phyloP scores from a whole-genome alignment of 2,329 filamentous ascomycete genomes.

The Atkinsonella texensis region DNA sequence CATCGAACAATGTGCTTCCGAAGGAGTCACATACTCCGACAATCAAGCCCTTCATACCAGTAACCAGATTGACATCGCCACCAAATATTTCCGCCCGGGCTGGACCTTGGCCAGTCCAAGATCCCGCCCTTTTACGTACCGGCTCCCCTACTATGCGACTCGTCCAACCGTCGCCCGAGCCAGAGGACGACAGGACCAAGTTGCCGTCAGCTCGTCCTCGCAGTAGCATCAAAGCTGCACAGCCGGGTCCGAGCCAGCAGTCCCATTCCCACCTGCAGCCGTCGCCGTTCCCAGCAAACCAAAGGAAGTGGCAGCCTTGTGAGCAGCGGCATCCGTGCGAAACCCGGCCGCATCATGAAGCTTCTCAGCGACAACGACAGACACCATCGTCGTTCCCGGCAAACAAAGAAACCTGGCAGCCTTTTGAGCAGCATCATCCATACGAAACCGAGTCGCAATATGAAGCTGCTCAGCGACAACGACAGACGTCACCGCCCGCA shows the following conservation, averaged over 20 bases:
- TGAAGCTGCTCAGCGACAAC: not conserved
- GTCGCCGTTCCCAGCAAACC: not conserved
- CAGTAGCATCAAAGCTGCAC: not conserved
- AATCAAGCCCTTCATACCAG: constrained; percentile 1
- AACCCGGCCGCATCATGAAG: not conserved
- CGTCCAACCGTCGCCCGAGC: constrained; percentile 22
- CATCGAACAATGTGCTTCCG: constrained; percentile 11
- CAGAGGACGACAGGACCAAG: constrained; percentile 12
- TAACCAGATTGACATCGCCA: not conserved
- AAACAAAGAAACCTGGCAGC: too few species aligned
- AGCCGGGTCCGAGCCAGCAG: not conserved
- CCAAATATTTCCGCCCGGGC: not conserved
- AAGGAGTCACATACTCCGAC: not conserved
- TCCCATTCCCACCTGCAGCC: not conserved
- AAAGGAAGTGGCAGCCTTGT: not conserved
- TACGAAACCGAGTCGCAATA: not conserved
- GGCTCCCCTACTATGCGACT: constrained; percentile 25
- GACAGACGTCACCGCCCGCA: not conserved
- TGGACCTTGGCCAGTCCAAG: constrained; percentile 5
- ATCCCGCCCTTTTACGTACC: constrained; percentile 13
- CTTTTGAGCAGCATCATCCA: not conserved
- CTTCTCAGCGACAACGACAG: not conserved
- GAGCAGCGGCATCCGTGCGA: not conserved
- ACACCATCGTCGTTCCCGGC: not conserved
- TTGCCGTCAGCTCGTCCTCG: constrained; percentile 7